These are phyloP conservation scores for Aureobasidium lini DNA, from an alignment of 2,329 filamentous ascomycete genomes.

Conservation along the genomic window DNA sequence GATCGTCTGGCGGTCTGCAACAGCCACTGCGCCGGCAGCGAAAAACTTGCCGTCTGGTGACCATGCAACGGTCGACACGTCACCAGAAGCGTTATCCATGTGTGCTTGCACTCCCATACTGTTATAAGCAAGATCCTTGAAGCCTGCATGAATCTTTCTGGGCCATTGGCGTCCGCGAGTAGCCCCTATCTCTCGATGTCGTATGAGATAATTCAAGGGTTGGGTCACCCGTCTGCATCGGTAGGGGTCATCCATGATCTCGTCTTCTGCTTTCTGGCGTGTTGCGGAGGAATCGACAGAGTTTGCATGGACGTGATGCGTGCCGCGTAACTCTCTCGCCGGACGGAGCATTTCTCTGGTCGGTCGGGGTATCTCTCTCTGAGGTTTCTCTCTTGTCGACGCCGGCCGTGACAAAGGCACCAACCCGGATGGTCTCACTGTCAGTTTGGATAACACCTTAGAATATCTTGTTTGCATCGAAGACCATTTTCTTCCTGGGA, in stretches of 20 bases:
- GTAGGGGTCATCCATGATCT: background rate
- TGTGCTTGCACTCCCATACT: constrained; percentile 37
- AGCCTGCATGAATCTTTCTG: background rate
- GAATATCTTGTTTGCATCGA: constrained; percentile 1
- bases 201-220: background rate
- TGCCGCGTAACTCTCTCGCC: background rate
- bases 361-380: no score
- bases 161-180: background rate
- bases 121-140: constrained; percentile 18
- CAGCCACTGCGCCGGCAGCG: constrained; percentile 50
- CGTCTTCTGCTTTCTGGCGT: background rate
- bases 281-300: background rate
- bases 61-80: constrained; percentile 52
- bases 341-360: background rate
- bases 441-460: background rate
- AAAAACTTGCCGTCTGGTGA: constrained; percentile 47
- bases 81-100: constrained; percentile 53
- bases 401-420: background rate
- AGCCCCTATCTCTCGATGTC: constrained; percentile 2
- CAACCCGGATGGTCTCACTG: no score
- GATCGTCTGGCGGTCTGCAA: constrained; percentile 49
- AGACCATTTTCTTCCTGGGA: background rate
- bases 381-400: no score
- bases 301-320: background rate
- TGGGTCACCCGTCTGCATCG: background rate